phyloP scores from a whole-genome alignment of 2,329 filamentous ascomycete genomes.

The Fusarium hostae region DNA sequence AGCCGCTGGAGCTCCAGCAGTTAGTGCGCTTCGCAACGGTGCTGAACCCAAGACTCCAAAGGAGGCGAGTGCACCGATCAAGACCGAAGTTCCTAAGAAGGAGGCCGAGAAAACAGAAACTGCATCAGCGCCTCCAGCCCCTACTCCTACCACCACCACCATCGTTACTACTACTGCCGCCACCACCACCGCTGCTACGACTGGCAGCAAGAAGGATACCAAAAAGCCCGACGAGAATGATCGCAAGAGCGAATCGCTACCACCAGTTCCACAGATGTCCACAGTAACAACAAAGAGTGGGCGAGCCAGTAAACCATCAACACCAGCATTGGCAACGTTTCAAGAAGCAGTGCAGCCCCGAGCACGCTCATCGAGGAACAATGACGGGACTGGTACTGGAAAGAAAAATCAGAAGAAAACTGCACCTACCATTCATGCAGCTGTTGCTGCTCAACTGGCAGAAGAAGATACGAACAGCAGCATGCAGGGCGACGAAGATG shows the following conservation, averaged over 20 bases:
- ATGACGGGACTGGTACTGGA: constrained; percentile 54
- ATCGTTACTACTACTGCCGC: constrained; percentile 33
- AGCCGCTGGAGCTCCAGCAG: constrained; percentile 50
- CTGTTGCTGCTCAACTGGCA: constrained; percentile 50
- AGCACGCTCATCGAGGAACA: constrained; percentile 64
- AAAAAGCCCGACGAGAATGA: constrained; percentile 54
- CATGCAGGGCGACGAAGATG: constrained; percentile 53
- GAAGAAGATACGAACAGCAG: constrained; percentile 59
- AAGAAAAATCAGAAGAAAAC: constrained; percentile 72
- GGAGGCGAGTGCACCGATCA: constrained; percentile 55
- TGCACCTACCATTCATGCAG: constrained; percentile 52
- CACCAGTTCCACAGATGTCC: constrained; percentile 52
- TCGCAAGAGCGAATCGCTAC: constrained; percentile 58
- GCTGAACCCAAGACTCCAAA: constrained; percentile 62
- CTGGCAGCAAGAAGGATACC: constrained; percentile 57
- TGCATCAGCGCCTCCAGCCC: constrained; percentile 42
- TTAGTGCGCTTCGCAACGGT: constrained; percentile 45
- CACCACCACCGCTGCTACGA: background rate
- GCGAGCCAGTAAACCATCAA: constrained; percentile 73
- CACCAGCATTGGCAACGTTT: constrained; percentile 69
- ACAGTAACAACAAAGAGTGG: constrained; percentile 73
- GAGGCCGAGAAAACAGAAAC: constrained; percentile 48
- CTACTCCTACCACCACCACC: constrained; percentile 24
- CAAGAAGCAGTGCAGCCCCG: constrained; percentile 66
- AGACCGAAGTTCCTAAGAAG: constrained; percentile 50